A percentile compares a stretch with the other conserved stretches of the same genome.
Conservation (phyloP, 148 eudicot species). For the Chenopodium berlandieri region DNA sequence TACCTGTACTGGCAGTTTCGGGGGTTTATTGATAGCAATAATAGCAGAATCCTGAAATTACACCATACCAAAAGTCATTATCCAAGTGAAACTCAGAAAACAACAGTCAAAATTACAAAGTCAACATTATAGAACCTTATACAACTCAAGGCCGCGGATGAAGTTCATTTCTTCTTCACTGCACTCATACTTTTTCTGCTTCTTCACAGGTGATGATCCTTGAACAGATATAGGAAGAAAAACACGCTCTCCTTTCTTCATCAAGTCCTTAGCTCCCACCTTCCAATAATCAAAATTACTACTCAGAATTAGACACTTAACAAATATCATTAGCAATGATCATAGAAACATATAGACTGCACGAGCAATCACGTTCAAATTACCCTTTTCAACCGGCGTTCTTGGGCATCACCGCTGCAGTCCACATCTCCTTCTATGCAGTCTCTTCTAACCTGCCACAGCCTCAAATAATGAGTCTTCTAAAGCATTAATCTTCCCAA, state of each 20-base stretch:
- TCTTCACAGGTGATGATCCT: slow-evolving; percentile 38
- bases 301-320: neutral
- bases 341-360: neutral
- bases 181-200: slow-evolving; percentile 30
- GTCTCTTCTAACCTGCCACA: slow-evolving; percentile 75
- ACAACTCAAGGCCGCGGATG: slow-evolving; percentile 62
- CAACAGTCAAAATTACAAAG: neutral
- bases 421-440: slow-evolving; percentile 26
- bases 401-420: slow-evolving; percentile 28
- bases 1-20: slow-evolving; percentile 97
- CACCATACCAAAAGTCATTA: neutral
- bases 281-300: slow-evolving; percentile 27
- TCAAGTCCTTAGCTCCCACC: slow-evolving; percentile 78
- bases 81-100: neutral
- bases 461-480: neutral
- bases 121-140: slow-evolving; percentile 55
- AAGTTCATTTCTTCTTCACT: slow-evolving; percentile 63
- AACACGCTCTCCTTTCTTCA: slow-evolving; percentile 68
- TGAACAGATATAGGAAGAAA: slow-evolving; percentile 68
- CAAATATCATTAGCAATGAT: neutral
- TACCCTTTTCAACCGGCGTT: slow-evolving; percentile 64
- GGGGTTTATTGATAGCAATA: slow-evolving; percentile 89
- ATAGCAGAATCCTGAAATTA: slow-evolving; percentile 71
- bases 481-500: neutral
- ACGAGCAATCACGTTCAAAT: neutral